Conservation (phyloP, 2,329 filamentous ascomycete species). For the Fusarium virguliforme region DNA sequence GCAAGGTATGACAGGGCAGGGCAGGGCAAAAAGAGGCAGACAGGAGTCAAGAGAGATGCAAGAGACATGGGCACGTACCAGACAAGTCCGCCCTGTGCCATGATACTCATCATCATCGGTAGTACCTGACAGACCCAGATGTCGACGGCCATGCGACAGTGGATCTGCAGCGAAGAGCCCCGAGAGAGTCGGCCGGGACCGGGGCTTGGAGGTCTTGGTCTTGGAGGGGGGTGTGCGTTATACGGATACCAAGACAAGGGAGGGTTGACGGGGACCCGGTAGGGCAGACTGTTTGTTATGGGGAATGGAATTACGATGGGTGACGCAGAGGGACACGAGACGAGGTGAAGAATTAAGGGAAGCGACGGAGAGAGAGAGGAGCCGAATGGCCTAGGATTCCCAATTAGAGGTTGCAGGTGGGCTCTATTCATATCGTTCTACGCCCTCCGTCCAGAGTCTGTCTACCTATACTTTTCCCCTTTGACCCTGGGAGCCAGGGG, state of each 20-base stretch:
- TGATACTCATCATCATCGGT: constrained; percentile 30
- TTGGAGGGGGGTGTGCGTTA: constrained; percentile 22
- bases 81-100: constrained; percentile 31
- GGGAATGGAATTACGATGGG: constrained; percentile 32
- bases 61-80: constrained; percentile 25
- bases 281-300: constrained; percentile 48
- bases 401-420: constrained; percentile 22
- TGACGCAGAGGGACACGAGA: constrained; percentile 44
- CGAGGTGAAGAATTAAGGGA: neutral
- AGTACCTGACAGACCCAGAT: constrained; percentile 39
- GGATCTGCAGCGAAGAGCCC: constrained; percentile 36
- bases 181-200: constrained; percentile 45
- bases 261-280: constrained; percentile 35
- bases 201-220: constrained; percentile 23
- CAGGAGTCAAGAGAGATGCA: constrained; percentile 4
- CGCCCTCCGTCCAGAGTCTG: constrained; percentile 2
- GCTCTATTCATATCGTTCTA: constrained; percentile 23
- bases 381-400: constrained; percentile 15
- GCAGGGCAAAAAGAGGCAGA: neutral
- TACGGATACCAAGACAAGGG: constrained; percentile 17
- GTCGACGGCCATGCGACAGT: constrained; percentile 45
- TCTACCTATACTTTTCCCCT: constrained; percentile 9
- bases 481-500: constrained; percentile 15
- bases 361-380: neutral
- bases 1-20: constrained; percentile 30